phyloP scores from a whole-genome alignment of 192 early-diverging fungal species.

The Endogone sp. region DNA sequence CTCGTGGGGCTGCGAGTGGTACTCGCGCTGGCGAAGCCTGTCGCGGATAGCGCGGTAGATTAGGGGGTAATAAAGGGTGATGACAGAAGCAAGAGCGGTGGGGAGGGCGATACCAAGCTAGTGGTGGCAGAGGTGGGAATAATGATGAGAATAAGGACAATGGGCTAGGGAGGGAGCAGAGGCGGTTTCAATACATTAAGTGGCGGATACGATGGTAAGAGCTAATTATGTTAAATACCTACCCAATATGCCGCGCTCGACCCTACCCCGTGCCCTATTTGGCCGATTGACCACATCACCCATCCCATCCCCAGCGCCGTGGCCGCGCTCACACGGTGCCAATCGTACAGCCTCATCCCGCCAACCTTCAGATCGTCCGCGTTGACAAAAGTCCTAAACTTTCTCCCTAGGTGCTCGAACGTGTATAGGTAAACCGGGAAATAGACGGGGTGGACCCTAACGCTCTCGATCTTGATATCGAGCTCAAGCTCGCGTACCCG shows the following conservation, averaged over 20 bases:
- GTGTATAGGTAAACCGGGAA: constrained; percentile 46
- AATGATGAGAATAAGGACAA: constrained; percentile 8
- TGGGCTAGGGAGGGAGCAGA: background rate
- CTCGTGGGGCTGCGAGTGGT: constrained; percentile 23
- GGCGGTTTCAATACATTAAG: no score
- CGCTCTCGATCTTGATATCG: constrained; percentile 29
- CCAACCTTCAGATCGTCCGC: constrained; percentile 39
- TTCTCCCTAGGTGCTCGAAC: constrained; percentile 34
- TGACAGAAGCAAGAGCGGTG: constrained; percentile 33
- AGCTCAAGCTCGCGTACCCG: constrained; percentile 38
- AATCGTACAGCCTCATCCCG: constrained; percentile 43
- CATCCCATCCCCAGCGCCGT: constrained; percentile 31
- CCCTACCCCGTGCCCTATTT: constrained; percentile 25
- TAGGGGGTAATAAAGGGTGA: constrained; percentile 47
- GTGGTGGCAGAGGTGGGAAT: constrained; percentile 20
- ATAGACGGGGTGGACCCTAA: constrained; percentile 45
- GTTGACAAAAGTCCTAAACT: constrained; percentile 50
- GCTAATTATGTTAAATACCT: constrained; percentile 2
- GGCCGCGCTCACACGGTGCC: constrained; percentile 38
- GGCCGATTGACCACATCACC: constrained; percentile 20
- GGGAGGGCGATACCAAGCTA: constrained; percentile 45
- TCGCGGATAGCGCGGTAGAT: constrained; percentile 37
- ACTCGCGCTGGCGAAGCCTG: constrained; percentile 36
- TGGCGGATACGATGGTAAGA: no score
- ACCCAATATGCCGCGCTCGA: constrained; percentile 31